phyloP scores from a whole-genome alignment of 176 grass and related monocot species.

The Secale cereale region DNA sequence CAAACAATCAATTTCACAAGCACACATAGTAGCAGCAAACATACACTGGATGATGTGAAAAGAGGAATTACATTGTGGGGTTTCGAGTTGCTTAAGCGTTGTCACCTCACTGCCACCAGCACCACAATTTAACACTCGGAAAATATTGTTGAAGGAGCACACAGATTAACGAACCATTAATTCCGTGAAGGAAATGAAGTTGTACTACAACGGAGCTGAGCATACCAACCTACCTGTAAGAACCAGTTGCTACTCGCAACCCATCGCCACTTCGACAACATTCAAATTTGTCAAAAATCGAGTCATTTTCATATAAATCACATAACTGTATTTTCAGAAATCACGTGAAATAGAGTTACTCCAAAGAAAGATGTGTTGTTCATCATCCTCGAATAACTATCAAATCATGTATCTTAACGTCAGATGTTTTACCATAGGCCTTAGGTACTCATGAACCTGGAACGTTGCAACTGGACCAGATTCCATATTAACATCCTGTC shows the following conservation, averaged over 20 bases:
- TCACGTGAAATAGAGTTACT: conserved; percentile 18
- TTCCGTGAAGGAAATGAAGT: conserved; percentile 4
- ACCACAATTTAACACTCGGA: too few relatives aligned
- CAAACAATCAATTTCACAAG: too few relatives aligned
- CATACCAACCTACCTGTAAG: conserved; percentile 67
- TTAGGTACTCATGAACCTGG: conserved; percentile 91
- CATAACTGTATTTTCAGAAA: conserved; percentile 48
- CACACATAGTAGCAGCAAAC: too few relatives aligned
- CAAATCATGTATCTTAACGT: conserved; percentile 17
- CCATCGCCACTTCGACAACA: conserved; percentile 95
- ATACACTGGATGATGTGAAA: too few relatives aligned
- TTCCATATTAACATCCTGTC: conserved; percentile 94
- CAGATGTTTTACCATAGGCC: conserved; percentile 76
- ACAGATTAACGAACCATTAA: conserved; percentile 31
- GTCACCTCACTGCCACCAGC: too few relatives aligned
- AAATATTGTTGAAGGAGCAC: too few relatives aligned
- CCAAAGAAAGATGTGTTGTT: not conserved
- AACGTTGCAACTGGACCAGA: conserved; percentile 80
- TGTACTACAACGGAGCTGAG: conserved; percentile 6
- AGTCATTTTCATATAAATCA: too few relatives aligned
- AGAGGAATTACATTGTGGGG: too few relatives aligned
- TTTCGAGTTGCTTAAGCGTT: too few relatives aligned
- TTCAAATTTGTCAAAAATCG: too few relatives aligned
- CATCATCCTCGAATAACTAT: conserved; percentile 6
- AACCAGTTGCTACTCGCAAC: conserved; percentile 78